Percentiles rank a stretch among this genome's conserved stretches.
Conservation (phyloP, 176 grass and related monocot species). For the Puya raimondii region DNA sequence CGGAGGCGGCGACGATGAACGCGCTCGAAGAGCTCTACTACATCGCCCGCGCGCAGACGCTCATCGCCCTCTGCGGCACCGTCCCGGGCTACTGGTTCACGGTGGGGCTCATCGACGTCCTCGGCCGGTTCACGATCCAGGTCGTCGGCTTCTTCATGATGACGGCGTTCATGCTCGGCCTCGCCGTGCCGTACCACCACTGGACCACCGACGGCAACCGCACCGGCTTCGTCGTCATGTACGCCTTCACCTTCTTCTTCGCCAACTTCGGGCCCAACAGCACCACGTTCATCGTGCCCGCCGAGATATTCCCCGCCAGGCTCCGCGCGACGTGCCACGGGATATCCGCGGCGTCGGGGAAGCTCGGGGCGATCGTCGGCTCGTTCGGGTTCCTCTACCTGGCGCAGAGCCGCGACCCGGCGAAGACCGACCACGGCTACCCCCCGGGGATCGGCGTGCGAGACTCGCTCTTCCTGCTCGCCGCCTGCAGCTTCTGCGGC, state of each 20-base stretch:
- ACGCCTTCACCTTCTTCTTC: conserved; percentile 26
- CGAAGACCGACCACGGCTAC: conserved; percentile 20
- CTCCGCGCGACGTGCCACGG: conserved; percentile 31
- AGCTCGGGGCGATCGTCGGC: conserved; percentile 25
- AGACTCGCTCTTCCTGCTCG: conserved; percentile 32
- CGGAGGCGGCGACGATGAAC: conserved; percentile 24
- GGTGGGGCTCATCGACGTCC: conserved; percentile 27
- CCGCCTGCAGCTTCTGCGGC: conserved; percentile 21
- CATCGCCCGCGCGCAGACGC: conserved; percentile 36
- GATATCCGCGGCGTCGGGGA: conserved; percentile 32
- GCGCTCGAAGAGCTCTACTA: conserved; percentile 36
- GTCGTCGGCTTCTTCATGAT: conserved; percentile 34
- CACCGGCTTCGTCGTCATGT: conserved; percentile 25
- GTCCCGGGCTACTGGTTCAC: conserved; percentile 44
- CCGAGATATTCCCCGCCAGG: conserved; percentile 34
- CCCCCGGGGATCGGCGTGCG: conserved; percentile 32
- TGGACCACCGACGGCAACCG: conserved; percentile 24
- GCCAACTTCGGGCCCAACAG: conserved; percentile 34
- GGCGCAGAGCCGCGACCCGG: conserved; percentile 29
- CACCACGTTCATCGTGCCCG: conserved; percentile 45
- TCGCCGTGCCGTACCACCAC: conserved; percentile 27
- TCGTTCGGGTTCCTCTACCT: conserved; percentile 31
- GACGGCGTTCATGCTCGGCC: conserved; percentile 28
- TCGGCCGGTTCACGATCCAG: conserved; percentile 37
- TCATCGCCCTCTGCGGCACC: conserved; percentile 36